Evolutionary conservation across 306 rosid genomes (phyloP).

Genomic region (Urtica urens): DNA sequence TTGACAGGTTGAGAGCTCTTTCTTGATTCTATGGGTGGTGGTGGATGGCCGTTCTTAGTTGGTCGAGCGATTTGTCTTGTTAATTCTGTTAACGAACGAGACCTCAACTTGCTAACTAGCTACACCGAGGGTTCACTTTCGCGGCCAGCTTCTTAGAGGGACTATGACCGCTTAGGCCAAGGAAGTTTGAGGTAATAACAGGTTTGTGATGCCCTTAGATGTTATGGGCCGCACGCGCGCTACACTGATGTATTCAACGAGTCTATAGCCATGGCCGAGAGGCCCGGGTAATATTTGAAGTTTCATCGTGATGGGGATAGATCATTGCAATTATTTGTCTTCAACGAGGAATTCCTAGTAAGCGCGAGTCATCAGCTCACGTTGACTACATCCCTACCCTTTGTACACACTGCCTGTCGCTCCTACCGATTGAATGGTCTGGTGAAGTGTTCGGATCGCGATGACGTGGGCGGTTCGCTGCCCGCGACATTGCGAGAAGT

Average conservation of each 20-base stretch:
- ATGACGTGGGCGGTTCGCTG: constrained; percentile 3
- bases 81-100: not conserved
- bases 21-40: constrained; percentile 1
- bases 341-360: constrained; percentile 14
- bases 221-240: not conserved
- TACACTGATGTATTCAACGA: not conserved
- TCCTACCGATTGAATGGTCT: constrained; percentile 7
- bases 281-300: not conserved
- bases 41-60: constrained; percentile 1
- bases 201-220: not conserved
- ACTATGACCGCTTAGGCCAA: not conserved
- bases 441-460: constrained; percentile 5
- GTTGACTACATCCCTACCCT: constrained; percentile 8
- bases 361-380: constrained; percentile 5
- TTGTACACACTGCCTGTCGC: constrained; percentile 2
- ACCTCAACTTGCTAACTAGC: not conserved
- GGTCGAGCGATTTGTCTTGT: not conserved
- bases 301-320: not conserved
- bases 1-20: not conserved
- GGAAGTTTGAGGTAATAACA: not conserved
- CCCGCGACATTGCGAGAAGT: constrained; percentile 1
- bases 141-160: constrained; percentile 1
- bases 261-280: not conserved
- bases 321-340: constrained; percentile 9
- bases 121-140: not conserved